Base-by-base conservation (phyloP, 2,329 filamentous ascomycete species). In the Cytospora mali region DNA sequence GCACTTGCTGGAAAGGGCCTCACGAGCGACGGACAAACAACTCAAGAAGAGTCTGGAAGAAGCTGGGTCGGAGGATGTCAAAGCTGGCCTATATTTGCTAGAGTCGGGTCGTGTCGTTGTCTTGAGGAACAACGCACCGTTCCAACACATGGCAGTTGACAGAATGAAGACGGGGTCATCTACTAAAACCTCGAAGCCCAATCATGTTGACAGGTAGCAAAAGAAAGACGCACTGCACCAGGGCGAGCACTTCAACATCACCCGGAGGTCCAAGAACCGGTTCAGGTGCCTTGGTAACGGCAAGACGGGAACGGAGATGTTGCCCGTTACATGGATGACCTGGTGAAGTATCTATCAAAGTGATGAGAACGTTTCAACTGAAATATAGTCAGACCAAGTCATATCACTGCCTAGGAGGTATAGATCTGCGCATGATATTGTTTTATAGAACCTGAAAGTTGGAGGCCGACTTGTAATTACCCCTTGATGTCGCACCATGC, bases 281-380 rank as follows among this genome's bases (percentile, higher is more conserved):
- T 62, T 62, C 35, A 57, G 54, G 27, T 62, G 56, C 33, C 39
- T 62, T 25, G 54, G 60, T 10, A 55, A 58, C n/a, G 60, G 60
- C 16, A 57, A 33, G 33, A 16, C 2, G 33, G 33, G 9, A 6
- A 1, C 14, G 35, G 35, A 39, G 16, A 39, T 18, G 35, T 39
- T 39, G 16, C 35, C 35, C 16, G 16, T 39, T 39, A n/a, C 35
- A 39, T 18, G 35, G 35, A 39, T 18, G 16, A n/a, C 4, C 13
- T 16, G 11, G 10, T 14, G 33, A 4, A 14, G 33, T 35, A 39
- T 39, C 35, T n/a, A 18, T 39, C 35, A 6, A 14, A 6, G 14
- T 39, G 35, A 6, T n/a, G 3, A 39, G 9, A 2, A 18, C 35
- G 35, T 39, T 18, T 7, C 35, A 39, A 18, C 35, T 33, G 14